phyloP scores from a whole-genome alignment of 192 early-diverging fungal species.

The Haplosporangium gracile region DNA sequence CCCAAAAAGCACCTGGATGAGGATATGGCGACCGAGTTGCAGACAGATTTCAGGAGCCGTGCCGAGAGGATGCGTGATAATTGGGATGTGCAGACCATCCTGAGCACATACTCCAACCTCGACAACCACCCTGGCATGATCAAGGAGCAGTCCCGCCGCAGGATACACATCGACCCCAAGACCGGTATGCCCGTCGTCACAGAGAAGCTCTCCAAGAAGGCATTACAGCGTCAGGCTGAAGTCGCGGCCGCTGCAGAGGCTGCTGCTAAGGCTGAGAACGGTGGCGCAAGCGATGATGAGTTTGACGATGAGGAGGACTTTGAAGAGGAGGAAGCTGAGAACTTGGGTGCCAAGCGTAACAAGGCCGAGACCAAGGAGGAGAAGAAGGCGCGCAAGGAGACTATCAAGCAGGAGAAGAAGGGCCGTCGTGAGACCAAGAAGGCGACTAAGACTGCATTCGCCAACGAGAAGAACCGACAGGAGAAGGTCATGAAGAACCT shows the following conservation, averaged over 20 bases:
- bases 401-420: slow-evolving; percentile 86
- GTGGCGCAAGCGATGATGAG: slow-evolving; percentile 54
- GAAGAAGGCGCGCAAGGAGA: slow-evolving; percentile 91
- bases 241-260: slow-evolving; percentile 31
- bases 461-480: slow-evolving; percentile 76
- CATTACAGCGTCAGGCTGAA: slow-evolving; percentile 39
- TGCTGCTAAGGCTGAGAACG: slow-evolving; percentile 44
- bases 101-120: slow-evolving; percentile 93
- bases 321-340: slow-evolving; percentile 59
- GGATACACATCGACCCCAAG: slow-evolving; percentile 79
- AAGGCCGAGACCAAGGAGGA: slow-evolving; percentile 93
- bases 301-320: slow-evolving; percentile 52
- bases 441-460: slow-evolving; percentile 82
- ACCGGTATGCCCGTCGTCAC: slow-evolving; percentile 79
- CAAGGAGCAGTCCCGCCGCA: slow-evolving; percentile 68
- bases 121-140: slow-evolving; percentile 94
- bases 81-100: slow-evolving; percentile 95
- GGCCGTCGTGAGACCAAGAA: slow-evolving; percentile 82
- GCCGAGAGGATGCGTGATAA: slow-evolving; percentile 63
- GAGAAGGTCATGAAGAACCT: slow-evolving; percentile 67
- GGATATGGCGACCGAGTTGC: slow-evolving; percentile 63
- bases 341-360: slow-evolving; percentile 79
- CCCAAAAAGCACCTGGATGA: slow-evolving; percentile 63
- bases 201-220: slow-evolving; percentile 58
- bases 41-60: slow-evolving; percentile 60